phyloP scores from a whole-genome alignment of 2,329 filamentous ascomycete genomes.

The Nothophaeocryptopus gaeumannii region DNA sequence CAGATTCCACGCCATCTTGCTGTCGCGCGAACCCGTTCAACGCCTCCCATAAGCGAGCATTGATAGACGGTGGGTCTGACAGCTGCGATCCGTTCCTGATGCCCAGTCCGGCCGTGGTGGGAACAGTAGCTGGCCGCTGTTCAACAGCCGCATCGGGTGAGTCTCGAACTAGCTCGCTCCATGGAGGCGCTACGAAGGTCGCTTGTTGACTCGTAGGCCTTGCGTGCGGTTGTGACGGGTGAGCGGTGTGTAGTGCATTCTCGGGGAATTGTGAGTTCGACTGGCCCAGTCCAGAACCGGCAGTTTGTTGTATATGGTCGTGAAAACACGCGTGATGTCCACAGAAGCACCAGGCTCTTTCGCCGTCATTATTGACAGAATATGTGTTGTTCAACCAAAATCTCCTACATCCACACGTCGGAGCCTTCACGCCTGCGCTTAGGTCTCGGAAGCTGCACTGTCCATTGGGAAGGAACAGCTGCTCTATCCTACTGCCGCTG shows the following conservation, averaged over 20 bases:
- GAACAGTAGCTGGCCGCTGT: background rate
- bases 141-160: constrained; percentile 10
- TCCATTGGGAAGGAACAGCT: constrained; percentile 46
- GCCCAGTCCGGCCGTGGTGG: constrained; percentile 25
- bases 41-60: constrained; percentile 34
- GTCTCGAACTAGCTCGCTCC: constrained; percentile 23
- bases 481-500: constrained; percentile 20
- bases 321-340: constrained; percentile 59
- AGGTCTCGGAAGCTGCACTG: constrained; percentile 53
- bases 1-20: constrained; percentile 29
- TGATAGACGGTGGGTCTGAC: constrained; percentile 26
- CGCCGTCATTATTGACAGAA: constrained; percentile 22
- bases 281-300: background rate
- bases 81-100: constrained; percentile 23
- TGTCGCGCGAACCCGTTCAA: constrained; percentile 36
- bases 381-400: constrained; percentile 45
- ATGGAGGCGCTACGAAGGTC: constrained; percentile 21
- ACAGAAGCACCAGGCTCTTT: constrained; percentile 51
- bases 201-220: constrained; percentile 4
- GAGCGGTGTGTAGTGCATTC: too few species aligned
- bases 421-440: constrained; percentile 41
- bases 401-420: constrained; percentile 52
- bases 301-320: constrained; percentile 19
- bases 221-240: constrained; percentile 10
- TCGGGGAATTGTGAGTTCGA: too few species aligned